These are phyloP conservation scores for Pseudonitzschia delicatissima DNA, from an alignment of 108 stramenopile genomes.

Conservation along the genomic window DNA sequence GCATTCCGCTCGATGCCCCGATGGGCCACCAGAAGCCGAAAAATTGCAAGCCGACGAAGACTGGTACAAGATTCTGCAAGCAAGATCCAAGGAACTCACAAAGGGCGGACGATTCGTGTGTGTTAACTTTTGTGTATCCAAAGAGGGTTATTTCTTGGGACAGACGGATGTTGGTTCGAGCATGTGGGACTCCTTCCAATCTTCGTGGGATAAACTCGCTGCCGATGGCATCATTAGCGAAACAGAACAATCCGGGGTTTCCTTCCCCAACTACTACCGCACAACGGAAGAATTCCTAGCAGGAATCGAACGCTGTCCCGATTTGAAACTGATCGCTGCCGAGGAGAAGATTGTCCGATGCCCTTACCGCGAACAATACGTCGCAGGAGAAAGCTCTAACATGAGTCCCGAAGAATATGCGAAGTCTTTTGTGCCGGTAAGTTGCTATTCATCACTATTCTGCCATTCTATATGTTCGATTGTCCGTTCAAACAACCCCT, in stretches of 20 bases:
- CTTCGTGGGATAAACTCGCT: constrained; percentile 33
- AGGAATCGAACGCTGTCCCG: constrained; percentile 25
- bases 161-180: constrained; percentile 38
- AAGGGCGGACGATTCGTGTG: constrained; percentile 31
- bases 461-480: background rate
- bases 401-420: constrained; percentile 34
- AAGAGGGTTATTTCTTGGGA: constrained; percentile 49
- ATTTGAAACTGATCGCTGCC: constrained; percentile 28
- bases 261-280: constrained; percentile 53
- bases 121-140: constrained; percentile 47
- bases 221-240: constrained; percentile 40
- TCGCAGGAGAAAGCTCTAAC: constrained; percentile 17
- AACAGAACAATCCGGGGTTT: constrained; percentile 36
- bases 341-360: constrained; percentile 44
- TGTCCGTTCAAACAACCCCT: background rate
- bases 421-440: constrained; percentile 6
- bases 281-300: constrained; percentile 39
- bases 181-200: constrained; percentile 51
- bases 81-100: constrained; percentile 38
- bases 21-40: constrained; percentile 19
- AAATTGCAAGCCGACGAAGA: constrained; percentile 39
- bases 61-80: constrained; percentile 40
- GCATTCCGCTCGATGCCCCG: constrained; percentile 33
- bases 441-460: too few relatives aligned
- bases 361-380: constrained; percentile 43